Evolutionary conservation across 495 filamentous ascomycete genomes (phyloP), one percentile per base, ranked within the genome.

Genomic region (Penicillium odoratum): DNA sequence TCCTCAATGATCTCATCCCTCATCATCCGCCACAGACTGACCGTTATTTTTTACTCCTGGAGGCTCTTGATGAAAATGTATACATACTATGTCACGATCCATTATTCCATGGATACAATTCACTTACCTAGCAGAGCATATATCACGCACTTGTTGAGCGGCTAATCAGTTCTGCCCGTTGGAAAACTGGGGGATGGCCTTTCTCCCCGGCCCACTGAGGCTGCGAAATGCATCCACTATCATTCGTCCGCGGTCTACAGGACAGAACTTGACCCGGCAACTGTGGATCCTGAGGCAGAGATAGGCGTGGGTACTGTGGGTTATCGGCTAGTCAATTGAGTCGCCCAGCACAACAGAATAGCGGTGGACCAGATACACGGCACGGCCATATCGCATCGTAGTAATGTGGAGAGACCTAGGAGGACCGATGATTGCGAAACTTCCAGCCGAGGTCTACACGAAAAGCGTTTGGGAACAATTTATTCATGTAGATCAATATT

Each of bases 141-240:
- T 13, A n/a, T 2, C 7, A 28, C 6, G 3, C 30, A 29, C 6
- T 34, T 33, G 43, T 33, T 21, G 28, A 25, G 49, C 2, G 38
- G 38, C 15, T 40, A 38, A 25, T 53, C 51, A 10, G 15, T 53
- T 36, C 36, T 43, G 15, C 33, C 48, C 57, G 18, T 56, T 58
- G 16, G 30, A 51, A 55, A 55, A 58, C 63, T 55, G 51, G 55
- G 49, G 52, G 25, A 44, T 18, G 15, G 33, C 38, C 47, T n/a
- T 44, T 16, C 31, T 21, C n/a, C 44, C 49, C 55, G 66, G 42
- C 57, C 60, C 60, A 61, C 63, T 59, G 31, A 46, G 60, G 62
- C 60, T 66, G 54, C 58, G 66, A 69, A 69, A 69, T 69, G 42
- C 34, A 40, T 30, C n/a, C 21, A 10, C 36, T 56, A 29, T 62